Conservation (phyloP, 78 protist species). For the Ministeria vibrans region DNA sequence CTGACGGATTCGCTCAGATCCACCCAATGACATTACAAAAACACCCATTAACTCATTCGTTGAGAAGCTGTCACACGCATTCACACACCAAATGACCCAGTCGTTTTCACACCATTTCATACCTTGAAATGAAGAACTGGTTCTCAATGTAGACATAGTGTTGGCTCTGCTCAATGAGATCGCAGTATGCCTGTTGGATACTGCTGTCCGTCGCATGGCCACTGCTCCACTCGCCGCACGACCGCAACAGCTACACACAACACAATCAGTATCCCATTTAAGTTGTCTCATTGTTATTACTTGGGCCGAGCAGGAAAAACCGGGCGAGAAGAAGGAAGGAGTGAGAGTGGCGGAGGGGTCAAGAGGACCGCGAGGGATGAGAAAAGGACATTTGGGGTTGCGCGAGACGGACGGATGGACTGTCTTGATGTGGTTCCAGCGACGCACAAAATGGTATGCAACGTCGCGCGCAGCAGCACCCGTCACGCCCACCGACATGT, state of each 20-base stretch:
- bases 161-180: slow-evolving; percentile 13
- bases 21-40: too few species aligned
- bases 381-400: too few species aligned
- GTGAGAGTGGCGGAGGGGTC: not conserved
- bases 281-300: too few species aligned
- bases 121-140: slow-evolving; percentile 40
- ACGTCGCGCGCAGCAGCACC: slow-evolving; percentile 75
- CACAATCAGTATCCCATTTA: not conserved
- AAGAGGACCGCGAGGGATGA: not conserved
- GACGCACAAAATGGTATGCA: slow-evolving; percentile 63
- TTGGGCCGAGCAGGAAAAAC: too few species aligned
- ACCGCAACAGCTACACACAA: slow-evolving; percentile 2
- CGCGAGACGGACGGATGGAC: too few species aligned
- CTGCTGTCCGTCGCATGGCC: slow-evolving; percentile 21
- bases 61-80: too few species aligned
- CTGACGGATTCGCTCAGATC: too few species aligned
- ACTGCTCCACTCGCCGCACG: slow-evolving; percentile 14
- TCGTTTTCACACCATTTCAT: too few species aligned
- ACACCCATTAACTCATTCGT: too few species aligned
- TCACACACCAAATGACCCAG: too few species aligned
- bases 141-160: slow-evolving; percentile 55
- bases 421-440: too few species aligned
- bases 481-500: slow-evolving; percentile 43
- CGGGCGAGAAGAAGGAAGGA: not conserved
- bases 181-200: slow-evolving; percentile 29